Conservation (phyloP, 257 asterid species). For the Solanum gracilifrons region DNA sequence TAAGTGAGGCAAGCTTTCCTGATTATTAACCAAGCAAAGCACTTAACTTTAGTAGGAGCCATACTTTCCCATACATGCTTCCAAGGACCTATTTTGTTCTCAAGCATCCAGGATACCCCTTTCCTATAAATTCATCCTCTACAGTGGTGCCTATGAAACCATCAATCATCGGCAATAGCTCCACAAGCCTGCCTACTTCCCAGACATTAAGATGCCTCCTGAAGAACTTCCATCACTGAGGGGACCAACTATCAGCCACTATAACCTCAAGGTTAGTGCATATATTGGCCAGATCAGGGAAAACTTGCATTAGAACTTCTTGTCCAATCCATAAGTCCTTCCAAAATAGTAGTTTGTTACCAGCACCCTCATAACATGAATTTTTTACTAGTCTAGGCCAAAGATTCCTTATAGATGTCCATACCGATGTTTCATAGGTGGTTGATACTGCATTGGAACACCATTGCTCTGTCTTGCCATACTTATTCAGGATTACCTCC, state of each 20-base stretch:
- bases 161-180: not conserved
- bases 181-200: not conserved
- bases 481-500: not conserved
- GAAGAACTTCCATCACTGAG: not conserved
- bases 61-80: not conserved
- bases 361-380: not conserved
- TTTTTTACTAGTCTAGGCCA: not conserved
- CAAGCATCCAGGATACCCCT: not conserved
- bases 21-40: not conserved
- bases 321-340: not conserved
- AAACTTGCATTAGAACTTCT: not conserved
- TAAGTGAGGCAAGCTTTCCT: not conserved
- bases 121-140: not conserved
- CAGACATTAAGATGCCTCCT: not conserved
- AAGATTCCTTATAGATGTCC: not conserved
- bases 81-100: not conserved
- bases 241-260: not conserved
- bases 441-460: not conserved
- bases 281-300: not conserved
- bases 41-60: not conserved
- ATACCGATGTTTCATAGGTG: not conserved
- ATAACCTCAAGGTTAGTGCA: not conserved
- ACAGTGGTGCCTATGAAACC: not conserved
- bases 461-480: not conserved
- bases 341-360: not conserved